Percentiles rank a stretch among this genome's conserved stretches.
Conservation (phyloP, 441 rosid genomes). For the Jatropha multifida region DNA sequence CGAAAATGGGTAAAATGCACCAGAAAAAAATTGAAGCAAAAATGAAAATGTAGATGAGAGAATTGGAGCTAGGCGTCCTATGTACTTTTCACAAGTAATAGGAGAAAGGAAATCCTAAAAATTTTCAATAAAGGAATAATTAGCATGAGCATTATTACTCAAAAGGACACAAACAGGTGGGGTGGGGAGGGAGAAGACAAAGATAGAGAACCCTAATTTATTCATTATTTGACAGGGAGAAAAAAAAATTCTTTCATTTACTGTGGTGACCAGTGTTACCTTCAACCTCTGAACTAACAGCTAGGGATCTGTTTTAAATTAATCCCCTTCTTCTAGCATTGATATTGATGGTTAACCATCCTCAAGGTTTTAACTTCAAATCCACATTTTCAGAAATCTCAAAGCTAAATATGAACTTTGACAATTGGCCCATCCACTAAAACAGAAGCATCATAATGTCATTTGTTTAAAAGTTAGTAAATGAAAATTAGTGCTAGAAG, state of each 20-base stretch:
- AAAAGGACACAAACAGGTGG: background rate
- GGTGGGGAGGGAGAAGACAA: background rate
- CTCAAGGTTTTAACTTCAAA: background rate
- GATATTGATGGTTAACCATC: background rate
- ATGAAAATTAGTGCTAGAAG: no score
- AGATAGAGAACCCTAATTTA: background rate
- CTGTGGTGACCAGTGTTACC: background rate
- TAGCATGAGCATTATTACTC: background rate
- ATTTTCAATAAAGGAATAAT: background rate
- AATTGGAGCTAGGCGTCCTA: background rate
- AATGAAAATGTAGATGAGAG: background rate
- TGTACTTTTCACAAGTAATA: background rate
- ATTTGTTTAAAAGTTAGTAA: no score
- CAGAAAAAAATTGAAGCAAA: background rate
- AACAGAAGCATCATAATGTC: background rate
- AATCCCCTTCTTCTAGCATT: background rate
- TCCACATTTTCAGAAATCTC: background rate
- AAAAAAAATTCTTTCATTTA: background rate
- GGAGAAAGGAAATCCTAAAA: background rate
- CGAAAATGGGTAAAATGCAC: background rate
- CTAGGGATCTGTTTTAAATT: background rate
- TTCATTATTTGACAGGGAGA: background rate
- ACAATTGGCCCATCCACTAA: background rate
- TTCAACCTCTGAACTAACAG: background rate
- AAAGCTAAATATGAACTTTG: background rate